Base-by-base conservation (phyloP, 495 filamentous ascomycete genomes). In the Trichoderma parareesei region DNA sequence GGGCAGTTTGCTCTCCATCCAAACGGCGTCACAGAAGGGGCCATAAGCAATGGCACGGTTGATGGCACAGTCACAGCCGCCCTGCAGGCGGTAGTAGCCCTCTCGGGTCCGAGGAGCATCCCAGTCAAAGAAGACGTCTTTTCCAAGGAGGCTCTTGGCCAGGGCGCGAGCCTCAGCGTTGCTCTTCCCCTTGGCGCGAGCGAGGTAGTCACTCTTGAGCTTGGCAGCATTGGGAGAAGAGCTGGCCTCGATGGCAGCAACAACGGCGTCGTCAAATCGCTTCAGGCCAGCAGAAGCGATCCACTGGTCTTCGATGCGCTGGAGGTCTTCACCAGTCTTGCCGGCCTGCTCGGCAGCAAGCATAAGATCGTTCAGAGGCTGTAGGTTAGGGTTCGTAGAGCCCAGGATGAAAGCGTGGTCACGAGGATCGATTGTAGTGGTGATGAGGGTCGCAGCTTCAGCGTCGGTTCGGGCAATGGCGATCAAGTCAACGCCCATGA, bases 1-100 rank as follows among this genome's bases (percentile, higher is more conserved):
- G 55, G 94, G 94, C 64, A 96, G 81, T 77, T 96, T 96, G 80
- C 87, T 91, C 85, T 98, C 94, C 94, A 98, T 98, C 94, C 94
- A 98, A 75, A 98, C 91, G 70, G 96, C 82, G 71, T 98, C 94
- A 59, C 88, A 87, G 78, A 96, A 97, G 9, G 94, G 95, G 3
- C 92, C 95, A 72, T 92, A 98, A 3, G 94, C 91, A 49, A 95
- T 78, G 5, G 91, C 94, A 43, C 94, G 86, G 81, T 96, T 96
- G 70, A 98, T 82, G 38, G 91, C 91, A 72, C 91, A 97, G 71
- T 91, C 87, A 69, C 91, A 96, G 64, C 94, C 94, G 65, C 95
- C 94, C 75, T 89, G 78, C 73, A 96, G 88, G 53, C 94, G 82
- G 79, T 98, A 98, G 82, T 85, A 98, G 16, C 94, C 94, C 78